Evolutionary conservation across 1,139 yeast genomes (phyloP).

Genomic region (Hanseniaspora sp.): DNA sequence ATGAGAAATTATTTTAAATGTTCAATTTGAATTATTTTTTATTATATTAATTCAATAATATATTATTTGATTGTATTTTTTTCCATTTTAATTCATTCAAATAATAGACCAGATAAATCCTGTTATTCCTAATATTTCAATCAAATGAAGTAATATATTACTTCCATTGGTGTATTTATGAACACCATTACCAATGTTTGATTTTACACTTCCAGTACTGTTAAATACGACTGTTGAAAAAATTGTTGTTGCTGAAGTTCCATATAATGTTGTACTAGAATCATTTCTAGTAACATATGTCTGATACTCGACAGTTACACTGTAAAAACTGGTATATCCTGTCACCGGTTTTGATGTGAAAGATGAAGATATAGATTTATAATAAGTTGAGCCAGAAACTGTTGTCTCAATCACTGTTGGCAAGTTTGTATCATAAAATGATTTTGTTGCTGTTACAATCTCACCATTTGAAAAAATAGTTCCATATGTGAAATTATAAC

Average conservation of each 20-base stretch:
- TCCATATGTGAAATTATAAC: conserved; percentile 14
- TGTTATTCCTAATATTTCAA: not conserved
- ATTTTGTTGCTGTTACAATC: conserved; percentile 11
- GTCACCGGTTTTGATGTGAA: not conserved
- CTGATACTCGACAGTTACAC: conserved; percentile 2
- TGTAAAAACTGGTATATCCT: not conserved
- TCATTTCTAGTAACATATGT: not conserved
- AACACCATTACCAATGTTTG: not conserved
- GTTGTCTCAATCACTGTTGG: not conserved
- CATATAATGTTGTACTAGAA: conserved; percentile 1
- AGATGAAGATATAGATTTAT: not conserved
- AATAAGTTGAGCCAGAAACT: conserved; percentile 1
- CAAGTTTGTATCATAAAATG: conserved; percentile 9
- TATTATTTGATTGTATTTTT: no score
- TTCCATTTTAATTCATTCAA: not conserved
- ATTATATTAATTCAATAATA: no score
- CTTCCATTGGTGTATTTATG: not conserved
- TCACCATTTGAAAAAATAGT: conserved; percentile 13
- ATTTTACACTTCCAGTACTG: not conserved
- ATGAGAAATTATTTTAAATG: no score
- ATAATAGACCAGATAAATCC: not conserved
- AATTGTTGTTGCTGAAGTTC: not conserved
- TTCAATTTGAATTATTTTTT: no score
- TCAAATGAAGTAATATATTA: not conserved
- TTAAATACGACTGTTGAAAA: not conserved